Evolutionary conservation across 768 basidiomycete species (phyloP), one percentile per base, ranked within the genome.

Genomic region (Rhodotorula diobovata): DNA sequence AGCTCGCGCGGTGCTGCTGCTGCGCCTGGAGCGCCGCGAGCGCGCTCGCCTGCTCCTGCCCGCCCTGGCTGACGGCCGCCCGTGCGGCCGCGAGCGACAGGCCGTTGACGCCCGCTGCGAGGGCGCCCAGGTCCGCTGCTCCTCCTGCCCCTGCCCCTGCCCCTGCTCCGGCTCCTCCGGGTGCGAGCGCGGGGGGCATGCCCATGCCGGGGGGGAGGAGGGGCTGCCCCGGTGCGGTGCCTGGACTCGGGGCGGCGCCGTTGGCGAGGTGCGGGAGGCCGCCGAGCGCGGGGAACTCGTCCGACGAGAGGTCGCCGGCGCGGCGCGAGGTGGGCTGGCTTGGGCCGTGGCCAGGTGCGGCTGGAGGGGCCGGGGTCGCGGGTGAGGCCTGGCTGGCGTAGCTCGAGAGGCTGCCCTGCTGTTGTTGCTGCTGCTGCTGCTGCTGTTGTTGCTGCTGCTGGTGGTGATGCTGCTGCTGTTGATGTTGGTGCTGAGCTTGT

Each of bases 351-450:
- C n/a, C 6, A 72, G 76, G 32, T 79, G 80, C 3, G 79, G 78
- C 37, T 78, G 76, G 51, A 79, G 79, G 65, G 71, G 76, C 41
- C 76, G 77, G 61, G 18, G 54, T 35, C 25, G 63, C 54, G 2
- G 34, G 68, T 0, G 61, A 59, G 46, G 70, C 70, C 32, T 72
- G 70, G 57, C 60, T 63, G 6, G 73, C 69, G 69, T 74, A 74
- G 59, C 57, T 70, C 50, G 59, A 62, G 61, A 73, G 51, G 56
- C 67, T 51, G 50, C 39, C 62, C 45, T 43, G 41, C 41, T 43
- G 41, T 18, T 43, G 41, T 12, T 5, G 25, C 48, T 12, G 48
- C 48, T 43, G 41, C 48, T 50, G 48, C 48, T 12, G 48, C 25
- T 6, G 48, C 25, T 23, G 48, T 23, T 25, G 48, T 2, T 25